phyloP scores from a whole-genome alignment of 2,329 filamentous ascomycete species.

The Helminthosporium solani region DNA sequence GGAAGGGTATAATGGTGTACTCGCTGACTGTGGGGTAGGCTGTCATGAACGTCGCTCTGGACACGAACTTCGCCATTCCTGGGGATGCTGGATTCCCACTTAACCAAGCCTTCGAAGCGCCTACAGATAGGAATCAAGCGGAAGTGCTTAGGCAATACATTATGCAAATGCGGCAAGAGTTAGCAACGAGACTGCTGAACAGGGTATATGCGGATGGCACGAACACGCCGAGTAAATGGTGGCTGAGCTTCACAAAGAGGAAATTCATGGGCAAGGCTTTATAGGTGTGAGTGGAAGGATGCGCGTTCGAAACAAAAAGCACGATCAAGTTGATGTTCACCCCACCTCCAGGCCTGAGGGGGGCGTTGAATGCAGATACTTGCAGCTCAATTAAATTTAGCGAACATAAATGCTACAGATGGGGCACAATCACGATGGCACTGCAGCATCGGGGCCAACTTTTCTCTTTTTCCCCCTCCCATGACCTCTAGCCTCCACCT shows the following conservation, averaged over 20 bases:
- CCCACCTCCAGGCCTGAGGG: no score
- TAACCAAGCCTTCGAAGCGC: conserved; percentile 95
- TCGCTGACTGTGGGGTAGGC: conserved; percentile 53
- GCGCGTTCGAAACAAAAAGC: background rate
- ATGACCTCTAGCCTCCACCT: conserved; percentile 79
- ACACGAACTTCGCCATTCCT: conserved; percentile 89
- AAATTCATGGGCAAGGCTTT: conserved; percentile 95
- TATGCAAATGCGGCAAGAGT: conserved; percentile 88
- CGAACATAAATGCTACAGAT: background rate
- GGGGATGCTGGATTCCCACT: conserved; percentile 90
- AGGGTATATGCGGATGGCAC: conserved; percentile 78
- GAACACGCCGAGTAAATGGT: conserved; percentile 74
- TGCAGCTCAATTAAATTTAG: background rate
- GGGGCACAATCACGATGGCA: background rate
- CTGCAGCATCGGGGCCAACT: conserved; percentile 17
- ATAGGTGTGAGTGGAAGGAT: conserved; percentile 11
- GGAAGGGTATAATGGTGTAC: background rate
- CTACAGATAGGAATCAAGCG: conserved; percentile 81
- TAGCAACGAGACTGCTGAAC: conserved; percentile 77
- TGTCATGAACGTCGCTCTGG: conserved; percentile 85
- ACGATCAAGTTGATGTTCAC: background rate
- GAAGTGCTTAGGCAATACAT: conserved; percentile 88
- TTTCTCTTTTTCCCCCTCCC: conserved; percentile 66
- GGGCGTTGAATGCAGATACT: background rate
- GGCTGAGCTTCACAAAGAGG: conserved; percentile 97